Evolutionary conservation across 352 stramenopile genomes (phyloP), one percentile per base, ranked within the genome.

Genomic region (Phytophthora rubi): DNA sequence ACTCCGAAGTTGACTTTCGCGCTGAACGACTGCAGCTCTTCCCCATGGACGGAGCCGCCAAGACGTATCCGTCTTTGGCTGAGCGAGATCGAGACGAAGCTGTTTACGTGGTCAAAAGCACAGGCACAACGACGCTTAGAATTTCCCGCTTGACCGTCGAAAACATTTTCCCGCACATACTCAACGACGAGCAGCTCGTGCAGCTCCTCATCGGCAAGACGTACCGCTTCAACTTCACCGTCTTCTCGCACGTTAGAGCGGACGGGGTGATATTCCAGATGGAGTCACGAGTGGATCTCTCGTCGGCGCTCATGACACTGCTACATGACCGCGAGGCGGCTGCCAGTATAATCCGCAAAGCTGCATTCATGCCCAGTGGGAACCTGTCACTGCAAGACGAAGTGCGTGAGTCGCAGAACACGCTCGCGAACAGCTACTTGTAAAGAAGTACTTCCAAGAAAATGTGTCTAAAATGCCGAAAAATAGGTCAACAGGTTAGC

Each of bases 191-290:
- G 56, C n/a, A 51, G 44, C 75, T 89, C 33, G 70, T 81, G 13
- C 76, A 88, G 62, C 70, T 53, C 35, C 77, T 88, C 28, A 76
- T 85, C 15, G 75, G 73, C 18, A 83, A 83, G 35, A 62, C 74
- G 32, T 88, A 88, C 65, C 60, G 48, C 23, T 81, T 83, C 49
- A 63, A 55, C n/a, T 88, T 76, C 55, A 79, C 73, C 39, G 57
- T 84, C 16, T 67, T 81, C 33, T 61, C 73, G 4, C 69, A 85
- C 60, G 51, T 88, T 26, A 82, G 79, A 59, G 42, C 48, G 23
- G 35, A 73, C 4, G 77, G 77, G 1, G 33, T 51, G 1, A 72
- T 88, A 26, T 88, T 83, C 66, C 75, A 85, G 63, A 75, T 84
- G 33, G 80, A 88, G 64, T 83, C 72, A 2, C 62, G 58, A 0